Evolutionary conservation across 805 yeast genomes (phyloP).

Genomic region (Schwanniomyces vanrijiae): DNA sequence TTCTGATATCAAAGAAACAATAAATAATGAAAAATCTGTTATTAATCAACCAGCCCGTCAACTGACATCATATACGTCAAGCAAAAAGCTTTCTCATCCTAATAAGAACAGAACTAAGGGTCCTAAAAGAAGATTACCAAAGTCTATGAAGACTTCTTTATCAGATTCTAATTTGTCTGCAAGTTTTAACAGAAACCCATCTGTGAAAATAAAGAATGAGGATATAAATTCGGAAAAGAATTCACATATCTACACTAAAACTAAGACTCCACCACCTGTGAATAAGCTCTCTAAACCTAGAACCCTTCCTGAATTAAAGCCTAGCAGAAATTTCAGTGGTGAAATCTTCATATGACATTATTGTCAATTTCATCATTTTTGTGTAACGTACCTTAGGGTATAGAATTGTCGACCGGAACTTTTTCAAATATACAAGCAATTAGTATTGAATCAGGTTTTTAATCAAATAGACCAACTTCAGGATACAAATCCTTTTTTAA

Average conservation of each 20-base stretch:
- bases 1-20: background rate
- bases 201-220: background rate
- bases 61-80: constrained; percentile 12
- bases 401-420: background rate
- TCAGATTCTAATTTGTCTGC: background rate
- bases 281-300: constrained; percentile 23
- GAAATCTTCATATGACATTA: constrained; percentile 25
- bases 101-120: constrained; percentile 51
- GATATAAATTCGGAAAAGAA: background rate
- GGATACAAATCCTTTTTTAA: background rate
- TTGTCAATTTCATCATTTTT: background rate
- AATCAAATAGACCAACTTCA: background rate
- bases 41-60: background rate
- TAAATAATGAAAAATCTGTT: background rate
- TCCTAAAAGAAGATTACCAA: constrained; percentile 51
- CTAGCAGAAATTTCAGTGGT: constrained; percentile 27
- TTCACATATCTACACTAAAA: background rate
- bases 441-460: background rate
- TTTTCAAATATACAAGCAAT: background rate
- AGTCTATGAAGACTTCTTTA: constrained; percentile 8
- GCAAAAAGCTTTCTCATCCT: constrained; percentile 37
- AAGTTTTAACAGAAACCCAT: background rate
- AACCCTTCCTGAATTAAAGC: constrained; percentile 19
- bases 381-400: constrained; percentile 1
- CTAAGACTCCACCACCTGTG: constrained; percentile 19